Base-by-base conservation (phyloP, 352 stramenopile genomes). In the Phytophthora palmivora region DNA sequence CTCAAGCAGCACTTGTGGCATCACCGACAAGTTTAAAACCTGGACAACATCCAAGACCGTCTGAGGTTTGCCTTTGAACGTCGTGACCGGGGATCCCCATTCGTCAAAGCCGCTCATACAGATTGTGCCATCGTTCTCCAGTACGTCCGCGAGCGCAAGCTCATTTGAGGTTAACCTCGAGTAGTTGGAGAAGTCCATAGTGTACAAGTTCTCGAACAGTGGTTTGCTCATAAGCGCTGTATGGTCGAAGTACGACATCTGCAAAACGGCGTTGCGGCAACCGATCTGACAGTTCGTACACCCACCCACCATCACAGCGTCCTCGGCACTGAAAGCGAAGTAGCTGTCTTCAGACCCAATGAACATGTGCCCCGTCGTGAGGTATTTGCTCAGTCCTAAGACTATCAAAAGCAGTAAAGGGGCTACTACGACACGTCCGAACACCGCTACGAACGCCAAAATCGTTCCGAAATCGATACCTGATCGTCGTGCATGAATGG, bases 161-260 rank as follows among this genome's bases (percentile, higher is more conserved):
- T 41, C 52, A 18, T 55, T 39, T 5, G 38, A 11, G 24, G 16
- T 62, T 8, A 68, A 24, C 24, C 24, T 28, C n/a, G 36, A 58
- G 3, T 46, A 37, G 33, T 68, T 39, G 7, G 28, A 63, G 14
- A 45, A 22, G 4, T 16, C 47, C 33, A 45, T 39, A 8, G 51
- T 58, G 51, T 63, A 68, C 30, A 63, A 39, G 34, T 63, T 53
- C n/a, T 68, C 59, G 15, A 68, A 58, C 45, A 53, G 12, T 0
- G 51, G 59, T 18, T 68, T 68, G 22, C 46, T 68, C 51, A 68
- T 59, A 6, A 68, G 28, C 11, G 45, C 44, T 3, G 36, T 7
- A 6, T 32, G 34, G 2, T 22, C 59, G 38, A 68, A 68, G 10
- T 21, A 30, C 19, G 56, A 49, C 32, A 63, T 19, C 18, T 63